Conservation (phyloP, 1,284 basidiomycete genomes). For the Apiotrichum montevideense region DNA sequence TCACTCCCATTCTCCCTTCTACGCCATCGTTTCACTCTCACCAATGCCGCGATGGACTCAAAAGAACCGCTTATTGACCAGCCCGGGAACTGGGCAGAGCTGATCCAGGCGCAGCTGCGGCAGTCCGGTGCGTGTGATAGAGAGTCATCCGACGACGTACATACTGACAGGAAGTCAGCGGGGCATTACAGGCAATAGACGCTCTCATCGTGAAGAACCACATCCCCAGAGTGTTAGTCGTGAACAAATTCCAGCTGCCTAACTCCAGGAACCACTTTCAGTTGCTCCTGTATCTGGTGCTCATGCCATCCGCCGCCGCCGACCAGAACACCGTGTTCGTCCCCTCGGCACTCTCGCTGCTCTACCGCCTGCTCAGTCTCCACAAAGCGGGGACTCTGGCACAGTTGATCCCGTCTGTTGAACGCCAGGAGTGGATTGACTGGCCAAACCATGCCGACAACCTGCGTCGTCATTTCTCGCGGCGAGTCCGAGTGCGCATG, state of each 20-base stretch:
- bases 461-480: slow-evolving; percentile 3
- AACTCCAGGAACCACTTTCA: slow-evolving; percentile 27
- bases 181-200: slow-evolving; percentile 8
- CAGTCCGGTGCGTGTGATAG: no score
- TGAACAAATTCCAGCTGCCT: background rate
- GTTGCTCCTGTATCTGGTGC: slow-evolving; percentile 25
- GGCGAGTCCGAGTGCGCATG: slow-evolving; percentile 11
- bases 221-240: background rate
- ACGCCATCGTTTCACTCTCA: background rate
- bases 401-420: background rate
- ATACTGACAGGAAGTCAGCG: background rate
- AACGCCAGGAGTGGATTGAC: background rate
- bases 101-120: no score
- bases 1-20: background rate
- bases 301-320: slow-evolving; percentile 1
- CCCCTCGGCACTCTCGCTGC: slow-evolving; percentile 14
- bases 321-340: background rate
- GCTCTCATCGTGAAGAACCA: background rate
- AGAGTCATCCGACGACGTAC: no score
- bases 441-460: background rate
- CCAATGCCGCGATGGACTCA: background rate
- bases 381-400: slow-evolving; percentile 13
- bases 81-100: background rate
- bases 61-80: background rate
- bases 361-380: slow-evolving; percentile 17